Base-by-base conservation (phyloP, 225 moss, liverwort and hornwort species). In the Pseudoscleropodium purum region DNA sequence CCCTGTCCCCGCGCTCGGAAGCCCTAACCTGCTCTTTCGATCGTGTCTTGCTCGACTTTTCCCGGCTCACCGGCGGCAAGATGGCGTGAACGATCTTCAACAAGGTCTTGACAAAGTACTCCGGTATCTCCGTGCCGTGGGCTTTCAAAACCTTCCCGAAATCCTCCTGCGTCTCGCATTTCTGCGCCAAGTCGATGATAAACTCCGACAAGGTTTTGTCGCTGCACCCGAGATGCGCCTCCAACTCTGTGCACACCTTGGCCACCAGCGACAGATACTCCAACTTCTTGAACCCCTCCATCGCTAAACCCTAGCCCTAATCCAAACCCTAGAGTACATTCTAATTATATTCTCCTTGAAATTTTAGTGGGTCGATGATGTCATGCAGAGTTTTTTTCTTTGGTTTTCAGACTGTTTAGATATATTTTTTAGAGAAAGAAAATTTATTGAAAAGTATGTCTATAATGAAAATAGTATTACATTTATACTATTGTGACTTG, bases 181-280 rank as follows among this genome's bases (percentile, higher is more conserved):
- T 91, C 90, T 99, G 97, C 84, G 99, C 97, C 43, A 99, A 83
- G 47, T 96, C 91, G 84, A 99, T 96, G 29, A 99, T 96, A 39
- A 95, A 96, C 95, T 99, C 96, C 74, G 96, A 97, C 83, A 99
- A 73, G 14, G 91, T 95, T 87, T 96, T 97, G 89, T 97, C 97
- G 47, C 95, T 88, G 89, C 96, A 96, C 23, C 97, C 96, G 25
- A 96, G 91, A 74, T 96, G 96, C 63, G 96, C 93, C 89, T 99
- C 96, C 90, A 99, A 85, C 93, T 99, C 99, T 8, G 96, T 96
- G 84, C 99, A 96, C 20, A 97, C 97, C 94, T 97, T 97, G 5
- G 94, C 95, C 51, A 99, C 99, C 59, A 97, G 89, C 19, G 96
- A 96, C 87, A 99, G 60, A 81, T 96, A 97, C 94, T 97, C 97